A percentile compares a stretch with the other conserved stretches of the same genome.
Evolutionary conservation across 75 land plant genomes (phyloP).

Genomic region (Selaginella tamariscina): DNA sequence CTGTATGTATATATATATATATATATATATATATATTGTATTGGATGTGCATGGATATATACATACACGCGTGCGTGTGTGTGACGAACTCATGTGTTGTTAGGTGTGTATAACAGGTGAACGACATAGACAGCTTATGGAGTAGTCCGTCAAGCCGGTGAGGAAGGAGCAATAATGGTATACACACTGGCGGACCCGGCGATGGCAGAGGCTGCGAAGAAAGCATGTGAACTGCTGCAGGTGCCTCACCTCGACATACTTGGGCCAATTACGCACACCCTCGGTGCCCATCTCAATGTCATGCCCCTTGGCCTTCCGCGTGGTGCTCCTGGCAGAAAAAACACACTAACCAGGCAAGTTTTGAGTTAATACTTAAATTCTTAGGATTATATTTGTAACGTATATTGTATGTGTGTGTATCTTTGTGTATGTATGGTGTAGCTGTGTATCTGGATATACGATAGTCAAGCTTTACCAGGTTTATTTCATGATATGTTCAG

Average conservation of each 20-base stretch:
- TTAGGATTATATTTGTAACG: too few species aligned
- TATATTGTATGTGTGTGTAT: too few species aligned
- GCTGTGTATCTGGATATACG: too few species aligned
- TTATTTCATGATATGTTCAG: too few species aligned
- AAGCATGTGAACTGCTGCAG: conserved; percentile 66
- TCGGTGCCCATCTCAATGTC: conserved; percentile 70
- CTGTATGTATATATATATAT: not conserved
- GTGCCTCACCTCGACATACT: conserved; percentile 66
- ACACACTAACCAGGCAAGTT: conserved; percentile 41
- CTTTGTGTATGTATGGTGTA: too few species aligned
- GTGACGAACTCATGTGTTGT: not conserved
- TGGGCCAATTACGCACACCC: conserved; percentile 70
- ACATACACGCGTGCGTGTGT: not conserved
- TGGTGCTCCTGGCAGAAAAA: conserved; percentile 50
- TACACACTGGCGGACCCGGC: conserved; percentile 82
- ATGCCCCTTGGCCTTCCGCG: conserved; percentile 80
- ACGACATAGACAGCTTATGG: conserved; percentile 63
- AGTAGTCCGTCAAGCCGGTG: conserved; percentile 73
- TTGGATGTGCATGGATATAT: not conserved
- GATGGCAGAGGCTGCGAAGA: conserved; percentile 77
- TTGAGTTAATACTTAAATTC: too few species aligned
- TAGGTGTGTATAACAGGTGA: conserved; percentile 33
- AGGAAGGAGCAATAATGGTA: conserved; percentile 62
- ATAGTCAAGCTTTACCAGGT: too few species aligned
- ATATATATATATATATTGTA: not conserved